Evolutionary conservation across 2,329 filamentous ascomycete genomes (phyloP).

Genomic region (Teratosphaeria zuluensis): DNA sequence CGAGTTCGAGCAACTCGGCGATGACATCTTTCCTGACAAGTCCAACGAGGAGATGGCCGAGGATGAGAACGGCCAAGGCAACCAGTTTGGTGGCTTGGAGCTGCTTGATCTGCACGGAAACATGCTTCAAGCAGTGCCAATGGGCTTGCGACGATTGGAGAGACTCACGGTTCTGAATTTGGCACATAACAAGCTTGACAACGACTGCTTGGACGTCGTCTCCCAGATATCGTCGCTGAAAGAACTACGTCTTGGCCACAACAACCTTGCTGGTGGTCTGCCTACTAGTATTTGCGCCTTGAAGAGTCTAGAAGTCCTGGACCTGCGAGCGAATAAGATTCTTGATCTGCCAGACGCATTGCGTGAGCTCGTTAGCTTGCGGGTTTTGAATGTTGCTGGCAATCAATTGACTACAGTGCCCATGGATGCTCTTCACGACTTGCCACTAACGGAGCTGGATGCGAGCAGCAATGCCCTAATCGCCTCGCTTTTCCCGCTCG

Average conservation of each 20-base stretch:
- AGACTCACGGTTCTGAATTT: constrained; percentile 74
- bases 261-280: constrained; percentile 60
- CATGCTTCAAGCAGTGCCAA: constrained; percentile 58
- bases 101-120: constrained; percentile 82
- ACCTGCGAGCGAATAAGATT: constrained; percentile 72
- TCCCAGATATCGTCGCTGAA: constrained; percentile 61
- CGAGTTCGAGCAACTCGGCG: constrained; percentile 64
- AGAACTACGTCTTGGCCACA: constrained; percentile 74
- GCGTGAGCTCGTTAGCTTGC: constrained; percentile 57
- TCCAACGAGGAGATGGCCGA: constrained; percentile 44
- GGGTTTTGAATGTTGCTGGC: constrained; percentile 67
- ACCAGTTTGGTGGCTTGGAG: constrained; percentile 75
- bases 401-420: constrained; percentile 67
- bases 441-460: constrained; percentile 65
- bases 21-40: constrained; percentile 69
- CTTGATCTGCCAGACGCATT: constrained; percentile 59
- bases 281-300: constrained; percentile 54
- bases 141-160: constrained; percentile 63
- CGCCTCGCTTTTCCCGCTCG: constrained; percentile 58
- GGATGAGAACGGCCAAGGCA: constrained; percentile 57
- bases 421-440: constrained; percentile 55
- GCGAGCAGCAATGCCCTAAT: constrained; percentile 69
- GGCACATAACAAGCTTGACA: constrained; percentile 64
- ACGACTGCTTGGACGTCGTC: constrained; percentile 62
- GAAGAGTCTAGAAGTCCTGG: constrained; percentile 64